Conservation (phyloP, 1,284 basidiomycete genomes). For the Hypsizygus ulmarius region DNA sequence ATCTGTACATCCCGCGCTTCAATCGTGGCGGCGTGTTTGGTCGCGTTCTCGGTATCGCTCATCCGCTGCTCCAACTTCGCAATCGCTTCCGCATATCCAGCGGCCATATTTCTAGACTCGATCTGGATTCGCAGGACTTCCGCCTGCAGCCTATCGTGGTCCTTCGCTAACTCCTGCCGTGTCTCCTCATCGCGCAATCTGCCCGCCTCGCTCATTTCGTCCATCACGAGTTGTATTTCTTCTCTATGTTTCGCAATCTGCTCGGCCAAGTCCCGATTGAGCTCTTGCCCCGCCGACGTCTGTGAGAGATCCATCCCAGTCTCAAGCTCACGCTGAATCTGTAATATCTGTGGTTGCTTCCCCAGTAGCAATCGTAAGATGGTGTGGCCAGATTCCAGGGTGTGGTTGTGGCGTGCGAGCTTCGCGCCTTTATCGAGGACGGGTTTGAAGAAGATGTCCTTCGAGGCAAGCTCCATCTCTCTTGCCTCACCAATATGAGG, state of each 20-base stretch:
- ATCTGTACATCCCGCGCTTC: conserved; percentile 4
- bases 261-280: conserved; percentile 30
- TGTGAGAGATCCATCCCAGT: conserved; percentile 34
- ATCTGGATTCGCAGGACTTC: conserved; percentile 19
- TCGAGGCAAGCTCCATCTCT: conserved; percentile 37
- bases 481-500: conserved; percentile 36
- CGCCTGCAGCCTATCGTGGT: conserved; percentile 21
- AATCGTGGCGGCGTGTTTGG: conserved; percentile 3
- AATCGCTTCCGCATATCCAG: conserved; percentile 23
- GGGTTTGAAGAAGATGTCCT: conserved; percentile 46
- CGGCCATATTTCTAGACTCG: conserved; percentile 22
- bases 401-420: conserved; percentile 38
- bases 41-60: conserved; percentile 17
- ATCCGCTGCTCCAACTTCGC: conserved; percentile 24
- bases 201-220: conserved; percentile 24
- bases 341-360: conserved; percentile 26
- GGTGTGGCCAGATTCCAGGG: conserved; percentile 30
- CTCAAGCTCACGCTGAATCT: conserved; percentile 26
- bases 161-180: conserved; percentile 24
- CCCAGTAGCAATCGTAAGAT: conserved; percentile 36
- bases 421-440: conserved; percentile 42
- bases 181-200: conserved; percentile 27
- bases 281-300: conserved; percentile 33
- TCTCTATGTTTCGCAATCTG: conserved; percentile 34
- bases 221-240: conserved; percentile 30